These are phyloP conservation scores for Globisporangium nodosum DNA, from an alignment of 352 stramenopile genomes.

Conservation along the genomic window DNA sequence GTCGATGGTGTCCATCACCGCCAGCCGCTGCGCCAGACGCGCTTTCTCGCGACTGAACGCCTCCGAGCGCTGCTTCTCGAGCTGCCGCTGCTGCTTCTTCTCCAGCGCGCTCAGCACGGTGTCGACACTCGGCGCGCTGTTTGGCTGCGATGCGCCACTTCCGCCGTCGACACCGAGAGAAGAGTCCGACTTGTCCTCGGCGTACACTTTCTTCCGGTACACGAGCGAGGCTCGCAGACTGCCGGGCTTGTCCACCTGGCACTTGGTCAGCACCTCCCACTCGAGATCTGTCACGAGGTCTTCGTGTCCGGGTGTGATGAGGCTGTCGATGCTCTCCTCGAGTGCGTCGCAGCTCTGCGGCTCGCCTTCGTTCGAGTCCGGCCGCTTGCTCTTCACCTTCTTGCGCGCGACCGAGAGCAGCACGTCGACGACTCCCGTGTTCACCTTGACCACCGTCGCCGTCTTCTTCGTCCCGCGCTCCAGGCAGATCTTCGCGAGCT, in stretches of 20 bases:
- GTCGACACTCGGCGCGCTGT: constrained; percentile 17
- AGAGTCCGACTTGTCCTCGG: constrained; percentile 32
- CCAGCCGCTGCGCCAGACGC: constrained; percentile 40
- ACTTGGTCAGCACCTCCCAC: constrained; percentile 62
- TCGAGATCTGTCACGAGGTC: constrained; percentile 71
- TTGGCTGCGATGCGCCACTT: background rate
- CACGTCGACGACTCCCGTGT: constrained; percentile 55
- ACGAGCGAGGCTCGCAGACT: constrained; percentile 40
- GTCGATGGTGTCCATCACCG: constrained; percentile 29
- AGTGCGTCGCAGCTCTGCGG: constrained; percentile 19
- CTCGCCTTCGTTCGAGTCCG: constrained; percentile 8
- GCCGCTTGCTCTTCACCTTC: constrained; percentile 46
- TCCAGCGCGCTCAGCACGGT: constrained; percentile 45
- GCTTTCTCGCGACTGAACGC: constrained; percentile 55
- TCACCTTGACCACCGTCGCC: constrained; percentile 21
- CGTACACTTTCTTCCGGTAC: constrained; percentile 48
- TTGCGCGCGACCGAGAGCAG: constrained; percentile 46
- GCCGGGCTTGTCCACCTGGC: constrained; percentile 35
- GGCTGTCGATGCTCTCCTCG: constrained; percentile 59
- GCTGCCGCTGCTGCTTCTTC: constrained; percentile 37
- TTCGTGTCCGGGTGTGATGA: constrained; percentile 18
- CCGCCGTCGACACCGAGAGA: constrained; percentile 15
- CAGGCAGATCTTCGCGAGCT: constrained; percentile 25
- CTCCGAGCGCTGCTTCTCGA: constrained; percentile 31
- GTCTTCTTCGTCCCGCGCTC: constrained; percentile 11